Conservation (phyloP, 2,329 filamentous ascomycete species). For the Didymella glomerata region DNA sequence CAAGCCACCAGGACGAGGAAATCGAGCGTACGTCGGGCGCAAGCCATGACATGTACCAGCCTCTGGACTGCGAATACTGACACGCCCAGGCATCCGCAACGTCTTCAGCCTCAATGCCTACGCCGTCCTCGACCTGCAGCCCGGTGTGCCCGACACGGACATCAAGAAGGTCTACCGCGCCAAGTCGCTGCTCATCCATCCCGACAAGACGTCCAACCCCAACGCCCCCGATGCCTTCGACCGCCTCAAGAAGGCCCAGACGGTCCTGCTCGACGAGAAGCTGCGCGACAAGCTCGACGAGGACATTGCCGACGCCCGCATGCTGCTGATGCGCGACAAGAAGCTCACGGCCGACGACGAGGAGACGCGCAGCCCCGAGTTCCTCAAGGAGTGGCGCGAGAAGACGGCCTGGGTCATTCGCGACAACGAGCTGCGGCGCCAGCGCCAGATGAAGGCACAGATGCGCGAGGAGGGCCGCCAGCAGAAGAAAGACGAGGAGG, state of each 20-base stretch:
- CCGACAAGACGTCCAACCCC: slow-evolving; percentile 94
- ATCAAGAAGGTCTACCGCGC: slow-evolving; percentile 95
- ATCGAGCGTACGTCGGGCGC: slow-evolving; percentile 71
- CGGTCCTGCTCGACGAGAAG: slow-evolving; percentile 92
- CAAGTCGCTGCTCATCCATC: slow-evolving; percentile 98
- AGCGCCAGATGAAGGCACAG: slow-evolving; percentile 88
- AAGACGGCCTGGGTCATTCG: slow-evolving; percentile 90
- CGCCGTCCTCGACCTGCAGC: slow-evolving; percentile 92
- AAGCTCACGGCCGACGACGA: slow-evolving; percentile 91
- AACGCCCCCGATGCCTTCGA: slow-evolving; percentile 95
- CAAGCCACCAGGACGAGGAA: slow-evolving; percentile 76
- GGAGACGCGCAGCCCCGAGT: slow-evolving; percentile 84
- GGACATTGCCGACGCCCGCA: slow-evolving; percentile 93
- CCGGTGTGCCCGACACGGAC: slow-evolving; percentile 92
- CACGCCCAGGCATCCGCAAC: slow-evolving; percentile 71
- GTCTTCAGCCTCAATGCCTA: slow-evolving; percentile 89
- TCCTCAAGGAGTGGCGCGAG: slow-evolving; percentile 85
- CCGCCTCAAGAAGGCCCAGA: slow-evolving; percentile 93
- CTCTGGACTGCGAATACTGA: too few species aligned
- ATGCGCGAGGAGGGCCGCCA: slow-evolving; percentile 96
- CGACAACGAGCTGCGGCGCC: slow-evolving; percentile 86
- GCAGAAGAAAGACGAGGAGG: slow-evolving; percentile 85
- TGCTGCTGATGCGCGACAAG: slow-evolving; percentile 91
- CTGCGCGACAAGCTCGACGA: slow-evolving; percentile 87
- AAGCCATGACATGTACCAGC: too few species aligned